Conservation (phyloP, 1,139 yeast genomes). For the Pichia sp. region DNA sequence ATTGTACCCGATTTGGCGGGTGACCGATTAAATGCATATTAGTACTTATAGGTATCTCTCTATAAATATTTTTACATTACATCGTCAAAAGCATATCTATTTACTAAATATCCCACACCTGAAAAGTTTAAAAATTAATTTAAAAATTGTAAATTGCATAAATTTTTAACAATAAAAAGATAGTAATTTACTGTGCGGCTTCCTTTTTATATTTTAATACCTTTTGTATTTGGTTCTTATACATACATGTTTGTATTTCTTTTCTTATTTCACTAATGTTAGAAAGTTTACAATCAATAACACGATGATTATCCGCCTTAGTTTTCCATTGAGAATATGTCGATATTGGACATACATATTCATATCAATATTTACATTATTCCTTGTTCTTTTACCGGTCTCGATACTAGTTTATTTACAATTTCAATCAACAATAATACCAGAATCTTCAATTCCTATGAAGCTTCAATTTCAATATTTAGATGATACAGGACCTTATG, state of each 20-base stretch:
- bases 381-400: too few species aligned
- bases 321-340: constrained; percentile 7
- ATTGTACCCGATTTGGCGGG: constrained; percentile 12
- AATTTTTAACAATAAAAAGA: too few species aligned
- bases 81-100: too few species aligned
- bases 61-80: too few species aligned
- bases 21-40: constrained; percentile 13
- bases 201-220: too few species aligned
- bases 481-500: constrained; percentile 11
- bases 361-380: constrained; percentile 2
- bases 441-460: constrained; percentile 8
- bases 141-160: too few species aligned
- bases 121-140: too few species aligned
- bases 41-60: too few species aligned
- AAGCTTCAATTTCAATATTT: constrained; percentile 11
- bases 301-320: constrained; percentile 5
- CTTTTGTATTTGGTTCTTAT: too few species aligned
- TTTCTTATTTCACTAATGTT: not conserved
- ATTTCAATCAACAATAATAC: constrained; percentile 14
- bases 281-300: not conserved
- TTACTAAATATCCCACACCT: too few species aligned
- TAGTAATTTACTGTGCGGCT: too few species aligned
- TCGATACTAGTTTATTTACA: too few species aligned
- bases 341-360: constrained; percentile 11
- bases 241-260: not conserved